Base-by-base conservation (phyloP, 352 stramenopile species). In the Pythium plurisporium region DNA sequence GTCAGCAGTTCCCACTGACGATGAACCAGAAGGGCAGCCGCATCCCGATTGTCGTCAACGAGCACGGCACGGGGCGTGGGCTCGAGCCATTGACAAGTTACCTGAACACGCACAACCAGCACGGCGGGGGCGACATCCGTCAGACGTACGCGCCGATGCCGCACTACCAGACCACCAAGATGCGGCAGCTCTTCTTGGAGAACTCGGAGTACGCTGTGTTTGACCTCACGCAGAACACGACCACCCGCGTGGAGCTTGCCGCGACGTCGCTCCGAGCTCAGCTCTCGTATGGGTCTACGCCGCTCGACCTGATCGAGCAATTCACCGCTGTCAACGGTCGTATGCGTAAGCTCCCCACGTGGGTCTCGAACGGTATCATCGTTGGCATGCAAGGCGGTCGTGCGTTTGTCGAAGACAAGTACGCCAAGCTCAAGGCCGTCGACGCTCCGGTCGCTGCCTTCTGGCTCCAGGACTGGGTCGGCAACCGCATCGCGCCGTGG, bases 391-490 rank as follows among this genome's bases (percentile, higher is more conserved):
- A 59, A n/a, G 51, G 51, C 29, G 51, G 51, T 11, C 51, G 51
- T 6, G 51, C 40, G 19, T 59, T 59, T 25, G 51, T 59, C 12
- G 51, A 59, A 41, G 51, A 40, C 10, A 47, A 47, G 20, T 47
- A 41, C 5, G 40, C 51, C 27, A 41, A 59, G 51, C 51, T 59
- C 51, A 48, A 59, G 40, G 51, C 38, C 26, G 51, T 59, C 8
- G 51, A 11, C 27, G 51, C 51, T 0, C 51, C 51, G 7, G 38
- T 59, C 14, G 51, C 51, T 2, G 51, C 51, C 10, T 47, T 59
- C 15, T 58, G 50, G 50, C 50, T 58, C 11, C 50, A 58, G 50
- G 50, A 58, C 26, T 58, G 50, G 50, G 50, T 58, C 25, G 50
- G 50, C 25, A 58, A 58, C 38, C 50, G 50, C 27, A 20, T 46